Evolutionary conservation across 495 filamentous ascomycete genomes (phyloP).

Genomic region (Chlorociboria aeruginascens): DNA sequence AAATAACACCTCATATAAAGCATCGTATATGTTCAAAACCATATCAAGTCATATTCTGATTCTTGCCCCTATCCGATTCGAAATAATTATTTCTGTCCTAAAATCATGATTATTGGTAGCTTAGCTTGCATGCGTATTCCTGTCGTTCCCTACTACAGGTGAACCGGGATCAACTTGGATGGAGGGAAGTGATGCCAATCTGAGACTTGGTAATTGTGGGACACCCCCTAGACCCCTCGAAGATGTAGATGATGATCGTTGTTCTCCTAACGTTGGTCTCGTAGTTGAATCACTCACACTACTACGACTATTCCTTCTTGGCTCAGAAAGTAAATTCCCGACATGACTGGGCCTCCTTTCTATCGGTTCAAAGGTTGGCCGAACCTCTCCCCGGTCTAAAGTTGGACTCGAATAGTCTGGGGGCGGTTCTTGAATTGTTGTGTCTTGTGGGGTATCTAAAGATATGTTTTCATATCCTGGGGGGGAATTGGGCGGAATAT

Average conservation of each 20-base stretch:
- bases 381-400: slow-evolving; percentile 15
- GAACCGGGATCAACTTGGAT: slow-evolving; percentile 37
- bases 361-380: not conserved
- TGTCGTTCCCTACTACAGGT: no score
- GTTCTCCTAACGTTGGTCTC: slow-evolving; percentile 1
- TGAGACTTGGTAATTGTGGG: slow-evolving; percentile 31
- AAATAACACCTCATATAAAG: not conserved
- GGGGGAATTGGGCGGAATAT: slow-evolving; percentile 32
- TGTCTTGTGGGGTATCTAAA: slow-evolving; percentile 24
- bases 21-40: not conserved
- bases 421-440: slow-evolving; percentile 28
- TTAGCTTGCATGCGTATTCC: not conserved
- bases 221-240: slow-evolving; percentile 24
- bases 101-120: no score
- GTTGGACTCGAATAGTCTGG: slow-evolving; percentile 34
- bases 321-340: slow-evolving; percentile 6
- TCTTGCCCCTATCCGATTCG: no score
- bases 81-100: no score
- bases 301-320: slow-evolving; percentile 2
- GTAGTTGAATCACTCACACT: slow-evolving; percentile 2
- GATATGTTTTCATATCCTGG: slow-evolving; percentile 45
- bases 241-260: not conserved
- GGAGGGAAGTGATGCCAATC: slow-evolving; percentile 30
- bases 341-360: slow-evolving; percentile 10
- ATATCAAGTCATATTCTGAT: no score